phyloP scores from a whole-genome alignment of 345 rosid genomes.

The Syzygium aromaticum region DNA sequence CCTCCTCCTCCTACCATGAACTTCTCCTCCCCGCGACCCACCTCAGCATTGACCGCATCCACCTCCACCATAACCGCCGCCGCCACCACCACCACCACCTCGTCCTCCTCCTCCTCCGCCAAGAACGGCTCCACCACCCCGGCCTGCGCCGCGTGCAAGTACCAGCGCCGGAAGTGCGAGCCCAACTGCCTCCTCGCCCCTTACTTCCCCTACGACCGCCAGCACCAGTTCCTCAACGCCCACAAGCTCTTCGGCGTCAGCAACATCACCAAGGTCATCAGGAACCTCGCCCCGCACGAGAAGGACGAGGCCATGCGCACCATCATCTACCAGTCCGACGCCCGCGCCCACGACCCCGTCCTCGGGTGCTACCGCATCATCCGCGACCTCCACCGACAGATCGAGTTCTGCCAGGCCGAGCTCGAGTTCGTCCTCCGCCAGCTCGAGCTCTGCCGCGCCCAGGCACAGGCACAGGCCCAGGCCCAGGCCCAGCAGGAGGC shows the following conservation, averaged over 20 bases:
- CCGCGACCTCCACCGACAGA: constrained; percentile 57
- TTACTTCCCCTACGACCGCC: constrained; percentile 85
- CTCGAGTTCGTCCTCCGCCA: constrained; percentile 76
- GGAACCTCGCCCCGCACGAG: constrained; percentile 42
- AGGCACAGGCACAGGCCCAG: constrained; percentile 7
- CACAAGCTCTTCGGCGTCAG: constrained; percentile 93
- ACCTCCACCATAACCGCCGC: neutral
- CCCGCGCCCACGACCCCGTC: constrained; percentile 77
- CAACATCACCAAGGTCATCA: constrained; percentile 82
- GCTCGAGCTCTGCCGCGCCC: constrained; percentile 42
- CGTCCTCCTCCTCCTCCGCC: constrained; percentile 3
- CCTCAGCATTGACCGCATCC: neutral
- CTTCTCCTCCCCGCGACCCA: neutral
- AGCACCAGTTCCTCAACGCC: constrained; percentile 79
- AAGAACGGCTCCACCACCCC: constrained; percentile 32
- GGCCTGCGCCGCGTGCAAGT: constrained; percentile 97
- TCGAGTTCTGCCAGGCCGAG: constrained; percentile 58
- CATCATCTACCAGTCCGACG: constrained; percentile 81
- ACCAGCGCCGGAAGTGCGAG: constrained; percentile 87
- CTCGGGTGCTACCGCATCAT: constrained; percentile 73
- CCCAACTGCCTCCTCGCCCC: constrained; percentile 97
- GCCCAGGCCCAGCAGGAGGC: constrained; percentile 9
- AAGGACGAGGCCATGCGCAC: constrained; percentile 84
- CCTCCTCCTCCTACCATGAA: neutral
- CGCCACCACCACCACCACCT: constrained; percentile 3